A percentile compares a stretch with the other conserved stretches of the same genome.
phyloP scores from a whole-genome alignment of 192 early-diverging fungal species.

The Rhizoclosmatium sp. region DNA sequence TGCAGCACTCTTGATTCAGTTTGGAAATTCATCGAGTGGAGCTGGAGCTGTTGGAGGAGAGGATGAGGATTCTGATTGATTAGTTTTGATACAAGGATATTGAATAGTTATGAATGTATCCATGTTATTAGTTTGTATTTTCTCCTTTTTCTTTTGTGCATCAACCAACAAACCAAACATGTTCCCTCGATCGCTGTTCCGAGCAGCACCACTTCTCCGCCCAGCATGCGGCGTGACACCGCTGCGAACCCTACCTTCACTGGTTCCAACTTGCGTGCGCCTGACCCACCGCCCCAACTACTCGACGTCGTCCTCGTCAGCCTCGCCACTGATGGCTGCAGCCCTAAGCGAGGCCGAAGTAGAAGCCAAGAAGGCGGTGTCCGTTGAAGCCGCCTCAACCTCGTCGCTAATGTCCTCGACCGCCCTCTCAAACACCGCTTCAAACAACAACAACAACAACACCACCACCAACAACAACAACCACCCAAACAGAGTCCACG shows the following conservation, averaged over 20 bases:
- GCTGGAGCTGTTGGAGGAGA: conserved; percentile 5
- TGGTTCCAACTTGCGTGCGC: background rate
- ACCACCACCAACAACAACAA: background rate
- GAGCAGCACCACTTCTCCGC: background rate
- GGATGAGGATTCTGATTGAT: conserved; percentile 39
- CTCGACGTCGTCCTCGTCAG: background rate
- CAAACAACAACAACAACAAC: background rate
- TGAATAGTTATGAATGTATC: too few species aligned
- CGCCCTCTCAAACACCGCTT: too few species aligned
- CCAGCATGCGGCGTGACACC: background rate
- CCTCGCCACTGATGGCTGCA: background rate
- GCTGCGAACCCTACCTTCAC: background rate
- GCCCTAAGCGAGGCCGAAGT: background rate
- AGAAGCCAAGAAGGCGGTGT: too few species aligned
- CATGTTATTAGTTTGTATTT: background rate
- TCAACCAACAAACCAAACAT: background rate
- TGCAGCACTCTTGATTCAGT: conserved; percentile 53
- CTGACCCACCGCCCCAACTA: background rate
- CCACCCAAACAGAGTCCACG: background rate
- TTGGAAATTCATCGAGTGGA: background rate
- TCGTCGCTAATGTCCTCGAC: too few species aligned
- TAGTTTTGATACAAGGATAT: background rate
- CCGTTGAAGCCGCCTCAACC: too few species aligned
- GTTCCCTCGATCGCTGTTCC: background rate
- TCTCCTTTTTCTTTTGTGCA: background rate